These are phyloP conservation scores for Mucor sp. DNA, from an alignment of 371 early-diverging fungal genomes.

Conservation along the genomic window DNA sequence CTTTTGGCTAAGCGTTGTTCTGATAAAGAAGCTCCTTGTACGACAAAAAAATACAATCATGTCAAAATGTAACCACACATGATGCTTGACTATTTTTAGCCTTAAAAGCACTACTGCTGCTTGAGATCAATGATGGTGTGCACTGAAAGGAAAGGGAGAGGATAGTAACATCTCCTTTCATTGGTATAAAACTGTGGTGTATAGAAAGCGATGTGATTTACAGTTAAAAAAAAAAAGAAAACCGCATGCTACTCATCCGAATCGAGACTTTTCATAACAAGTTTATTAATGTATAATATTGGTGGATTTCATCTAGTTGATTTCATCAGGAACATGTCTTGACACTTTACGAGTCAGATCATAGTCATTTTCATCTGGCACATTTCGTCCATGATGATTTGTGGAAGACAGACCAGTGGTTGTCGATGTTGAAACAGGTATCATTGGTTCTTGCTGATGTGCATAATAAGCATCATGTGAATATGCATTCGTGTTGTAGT, in stretches of 20 bases:
- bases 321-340: slow-evolving; percentile 29
- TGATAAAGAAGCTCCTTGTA: not conserved
- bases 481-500: slow-evolving; percentile 5
- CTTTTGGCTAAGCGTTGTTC: not conserved
- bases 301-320: not conserved
- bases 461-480: slow-evolving; percentile 11
- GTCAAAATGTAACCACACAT: not conserved
- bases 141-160: not conserved
- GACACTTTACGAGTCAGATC: not conserved
- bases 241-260: not conserved
- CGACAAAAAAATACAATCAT: not conserved
- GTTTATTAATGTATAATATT: not conserved
- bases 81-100: not conserved
- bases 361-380: slow-evolving; percentile 24
- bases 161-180: not conserved
- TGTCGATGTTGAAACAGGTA: slow-evolving; percentile 1
- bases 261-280: not conserved
- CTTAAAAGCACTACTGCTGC: not conserved
- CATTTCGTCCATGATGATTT: slow-evolving; percentile 11
- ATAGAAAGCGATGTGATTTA: not conserved
- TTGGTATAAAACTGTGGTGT: not conserved
- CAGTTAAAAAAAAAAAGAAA: no score
- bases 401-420: not conserved
- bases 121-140: not conserved
- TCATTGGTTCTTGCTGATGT: slow-evolving; percentile 19